These are phyloP conservation scores for Erodium maritimum DNA, from an alignment of 345 rosid genomes.

Conservation along the genomic window DNA sequence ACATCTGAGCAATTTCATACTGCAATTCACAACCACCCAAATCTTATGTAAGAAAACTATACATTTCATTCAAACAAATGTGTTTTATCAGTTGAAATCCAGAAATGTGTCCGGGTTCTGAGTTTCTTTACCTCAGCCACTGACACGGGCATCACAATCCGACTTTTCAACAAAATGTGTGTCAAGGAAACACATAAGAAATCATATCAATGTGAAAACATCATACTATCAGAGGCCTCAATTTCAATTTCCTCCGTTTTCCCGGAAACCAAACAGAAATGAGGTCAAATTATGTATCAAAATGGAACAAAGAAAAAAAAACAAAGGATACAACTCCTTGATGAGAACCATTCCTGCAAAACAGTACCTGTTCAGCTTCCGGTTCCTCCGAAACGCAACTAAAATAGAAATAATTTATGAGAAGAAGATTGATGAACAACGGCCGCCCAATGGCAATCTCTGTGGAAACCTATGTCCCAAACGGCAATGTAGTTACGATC, in stretches of 20 bases:
- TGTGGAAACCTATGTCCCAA: not conserved
- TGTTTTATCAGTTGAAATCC: not conserved
- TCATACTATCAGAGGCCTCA: too few species aligned
- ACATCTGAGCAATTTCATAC: constrained; percentile 61
- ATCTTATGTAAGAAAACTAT: not conserved
- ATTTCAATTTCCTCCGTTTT: not conserved
- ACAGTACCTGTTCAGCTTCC: not conserved
- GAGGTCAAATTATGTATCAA: not conserved
- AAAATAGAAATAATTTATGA: too few species aligned
- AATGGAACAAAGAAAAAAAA: not conserved
- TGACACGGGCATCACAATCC: constrained; percentile 56
- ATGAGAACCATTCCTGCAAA: constrained; percentile 40
- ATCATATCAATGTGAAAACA: too few species aligned
- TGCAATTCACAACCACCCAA: constrained; percentile 18
- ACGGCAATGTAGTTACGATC: not conserved
- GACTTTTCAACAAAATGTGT: constrained; percentile 24
- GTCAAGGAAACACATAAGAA: not conserved
- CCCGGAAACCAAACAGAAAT: not conserved
- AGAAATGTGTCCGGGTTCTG: not conserved
- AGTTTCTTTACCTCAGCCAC: constrained; percentile 45
- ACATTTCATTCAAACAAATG: not conserved
- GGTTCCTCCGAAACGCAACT: too few species aligned
- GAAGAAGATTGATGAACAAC: too few species aligned
- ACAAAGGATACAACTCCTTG: constrained; percentile 64
- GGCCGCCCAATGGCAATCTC: too few species aligned